These are phyloP conservation scores for Pholiota adiposa DNA, from an alignment of 1,284 basidiomycete genomes.

Conservation along the genomic window DNA sequence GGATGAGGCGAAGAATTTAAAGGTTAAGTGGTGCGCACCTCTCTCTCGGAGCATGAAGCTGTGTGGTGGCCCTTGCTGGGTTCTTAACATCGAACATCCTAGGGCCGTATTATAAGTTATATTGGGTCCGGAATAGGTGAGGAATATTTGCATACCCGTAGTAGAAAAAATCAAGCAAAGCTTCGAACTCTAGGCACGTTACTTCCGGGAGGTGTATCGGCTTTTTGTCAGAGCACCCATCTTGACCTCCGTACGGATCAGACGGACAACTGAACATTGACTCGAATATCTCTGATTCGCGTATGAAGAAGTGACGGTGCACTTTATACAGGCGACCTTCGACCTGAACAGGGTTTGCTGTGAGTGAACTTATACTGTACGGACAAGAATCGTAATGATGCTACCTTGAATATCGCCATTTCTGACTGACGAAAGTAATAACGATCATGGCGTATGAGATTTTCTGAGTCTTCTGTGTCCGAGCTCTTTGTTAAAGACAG, in stretches of 20 bases:
- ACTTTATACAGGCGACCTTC: constrained; percentile 3
- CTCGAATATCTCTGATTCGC: constrained; percentile 5
- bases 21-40: not conserved
- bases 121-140: too few relatives aligned
- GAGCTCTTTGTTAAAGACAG: not conserved
- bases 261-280: constrained; percentile 2
- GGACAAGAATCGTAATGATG: not conserved
- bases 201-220: constrained; percentile 4
- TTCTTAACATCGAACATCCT: not conserved
- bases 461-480: not conserved
- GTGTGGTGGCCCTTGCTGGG: not conserved
- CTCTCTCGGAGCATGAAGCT: not conserved
- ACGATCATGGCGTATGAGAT: not conserved
- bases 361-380: not conserved
- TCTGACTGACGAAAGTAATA: constrained; percentile 2
- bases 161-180: constrained; percentile 8
- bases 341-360: not conserved
- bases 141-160: not conserved
- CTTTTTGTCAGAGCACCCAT: constrained; percentile 1
- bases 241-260: not conserved
- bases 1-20: too few relatives aligned
- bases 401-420: constrained; percentile 6
- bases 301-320: constrained; percentile 7
- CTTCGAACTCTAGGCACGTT: constrained; percentile 8
- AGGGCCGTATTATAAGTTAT: not conserved